Evolutionary conservation across 371 early-diverging fungal genomes (phyloP), one percentile per base, ranked within the genome.

Genomic region (Apophysomyces trapeziformis): DNA sequence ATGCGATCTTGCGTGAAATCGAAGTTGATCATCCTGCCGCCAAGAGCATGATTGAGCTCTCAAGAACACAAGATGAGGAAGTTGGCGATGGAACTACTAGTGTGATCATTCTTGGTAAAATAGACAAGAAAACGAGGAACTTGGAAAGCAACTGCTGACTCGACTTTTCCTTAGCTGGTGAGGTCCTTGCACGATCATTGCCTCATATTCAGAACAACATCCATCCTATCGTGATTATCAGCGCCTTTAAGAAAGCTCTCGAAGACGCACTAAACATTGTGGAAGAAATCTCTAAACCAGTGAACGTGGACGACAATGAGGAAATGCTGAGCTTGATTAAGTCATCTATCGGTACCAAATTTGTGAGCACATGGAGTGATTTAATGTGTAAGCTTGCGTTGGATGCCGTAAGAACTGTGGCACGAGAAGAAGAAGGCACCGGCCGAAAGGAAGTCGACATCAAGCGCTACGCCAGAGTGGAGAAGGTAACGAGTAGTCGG

Each of bases 61-160:
- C 97, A 41, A 88, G 99, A 80, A 99, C 99, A 63, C 99, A 99
- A 88, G 99, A 99, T 87, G 99, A 99, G 80, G 99, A 99, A 82
- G 99, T 99, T 41, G 99, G 99, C 66, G 99, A 99, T 84, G 99
- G 99, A 63, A 99, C 99, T 21, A 99, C 99, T 36, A 90, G 93
- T 65, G 99, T 99, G 68, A 97, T 99, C 66, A 95, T 99, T 74
- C 87, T 99, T 41, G 96, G 95, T 95, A 86, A 73, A 72, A 58
- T 35, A 26, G 26, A 37, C 37, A 39, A 14, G 11, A 14, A 47
- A 58, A 41, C 26, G 35, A 39, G 1, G 11, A n/a, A 7, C 43
- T 57, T 35, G 32, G 12, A n/a, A 21, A 39, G 26, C 39, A 18
- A 8, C 7, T 9, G 7, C 41, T 41, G 26, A 38, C 65, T 13